Base-by-base conservation (phyloP, 2,329 filamentous ascomycete species). In the Hysterium pulicare region DNA sequence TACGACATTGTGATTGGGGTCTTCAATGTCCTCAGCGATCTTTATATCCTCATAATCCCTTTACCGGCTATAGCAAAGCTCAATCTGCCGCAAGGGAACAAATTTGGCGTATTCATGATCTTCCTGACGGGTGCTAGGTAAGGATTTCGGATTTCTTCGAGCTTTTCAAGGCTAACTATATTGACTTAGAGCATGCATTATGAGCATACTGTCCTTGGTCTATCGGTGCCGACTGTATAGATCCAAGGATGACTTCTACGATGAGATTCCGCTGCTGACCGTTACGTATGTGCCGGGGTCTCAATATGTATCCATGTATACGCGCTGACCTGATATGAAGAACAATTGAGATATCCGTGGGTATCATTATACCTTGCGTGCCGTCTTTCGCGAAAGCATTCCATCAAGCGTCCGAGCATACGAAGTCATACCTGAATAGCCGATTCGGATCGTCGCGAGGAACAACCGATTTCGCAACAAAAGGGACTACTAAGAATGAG, bases 11-110 rank as follows among this genome's bases (percentile, higher is more conserved):
- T 20, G 20, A 5, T 35, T 5, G 41, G 41, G 5, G 35, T 26
- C 5, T 16, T 44, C 35, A 44, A 40, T 30, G 5, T 44, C 36
- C 8, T 40, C 22, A 44, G 16, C 31, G 41, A 44, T 28, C 5
- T 44, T 15, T 44, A 44, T 31, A 6, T 44, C 6, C 41, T 44
- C 26, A 19, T 44, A 23, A 31, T 44, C 16, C 41, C 41, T 17
- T 17, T 46, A 2, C 44, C 44, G n/a, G 44, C 40, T 5, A 22
- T 46, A 5, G 6, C 5, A 2, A 43, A 31, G 21, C 21, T 43
- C 5, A 38, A 43, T 8, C 16, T 43, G 13, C 23, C 40, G 8
- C 11, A 6, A 11, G 33, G 32, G 21, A 17, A 32, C 8, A 46
- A 43, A 35, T 15, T 20, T 3, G 40, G 33, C n/a, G 35, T 46